Base-by-base conservation (phyloP, 768 basidiomycete species). In the Naganishia randhawae region DNA sequence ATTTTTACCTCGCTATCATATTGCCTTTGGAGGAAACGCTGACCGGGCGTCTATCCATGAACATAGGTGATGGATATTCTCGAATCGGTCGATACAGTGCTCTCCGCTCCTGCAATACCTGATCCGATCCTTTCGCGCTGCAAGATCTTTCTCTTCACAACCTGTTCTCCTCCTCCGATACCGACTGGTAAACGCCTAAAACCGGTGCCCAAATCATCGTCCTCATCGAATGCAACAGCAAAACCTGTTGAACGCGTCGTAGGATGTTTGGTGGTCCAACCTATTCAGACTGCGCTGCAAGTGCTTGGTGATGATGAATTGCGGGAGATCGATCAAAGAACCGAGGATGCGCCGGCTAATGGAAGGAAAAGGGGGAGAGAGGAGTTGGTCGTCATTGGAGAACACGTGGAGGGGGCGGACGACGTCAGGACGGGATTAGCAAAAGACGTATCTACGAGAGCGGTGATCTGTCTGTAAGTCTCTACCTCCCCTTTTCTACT, bases 131-230 rank as follows among this genome's bases (percentile, higher is more conserved):
- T 80, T 4, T 57, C 71, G 13, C 41, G 71, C 33, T 78, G 78
- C 69, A 77, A 77, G 54, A 73, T 80, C 35, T 78, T 76, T 65
- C 72, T 80, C 22, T 74, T 78, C 54, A 27, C 75, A 32, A 79
- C 78, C 1, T 69, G 39, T 7, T 75, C 73, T 11, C 72, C 76
- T 14, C 72, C 77, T 19, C 76, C 75, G 7, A 25, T 48, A 31
- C 1, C 48, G 16, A 6, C 32, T 0, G 50, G 33, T 25, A 69
- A 71, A 35, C 48, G 37, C 9, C 33, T 48, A 16, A 45, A 31
- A 45, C 67, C 53, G 42, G 63, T 19, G n/a, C 52, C 68, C 22
- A 45, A 31, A 50, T 65, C 53, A 35, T 63, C 25, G 31, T 54
- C 67, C 4, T 29, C 51, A 13, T 10, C 68, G 11, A 41, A 35